Conservation (phyloP, 2,329 filamentous ascomycete genomes). For the Ceratocystiopsis brevicomis region DNA sequence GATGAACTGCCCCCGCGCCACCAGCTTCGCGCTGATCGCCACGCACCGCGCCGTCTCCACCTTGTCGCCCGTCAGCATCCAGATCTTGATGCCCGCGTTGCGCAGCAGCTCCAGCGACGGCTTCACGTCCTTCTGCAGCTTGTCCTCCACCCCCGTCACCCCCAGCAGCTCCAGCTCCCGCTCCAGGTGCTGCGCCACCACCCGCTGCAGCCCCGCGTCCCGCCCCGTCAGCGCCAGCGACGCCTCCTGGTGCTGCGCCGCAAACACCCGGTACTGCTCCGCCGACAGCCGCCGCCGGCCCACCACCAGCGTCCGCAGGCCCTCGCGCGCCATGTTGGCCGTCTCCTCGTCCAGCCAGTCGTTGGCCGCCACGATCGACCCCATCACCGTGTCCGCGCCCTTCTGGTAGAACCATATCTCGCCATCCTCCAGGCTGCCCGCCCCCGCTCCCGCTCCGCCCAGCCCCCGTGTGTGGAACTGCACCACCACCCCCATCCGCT, state of each 20-base stretch:
- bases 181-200: conserved; percentile 69
- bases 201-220: conserved; percentile 62
- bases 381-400: conserved; percentile 95
- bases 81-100: conserved; percentile 96
- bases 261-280: conserved; percentile 68
- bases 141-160: conserved; percentile 96
- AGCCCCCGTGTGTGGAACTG: conserved; percentile 52
- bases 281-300: conserved; percentile 72
- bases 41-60: conserved; percentile 95
- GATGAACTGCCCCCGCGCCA: conserved; percentile 85
- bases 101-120: conserved; percentile 83
- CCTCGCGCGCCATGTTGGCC: conserved; percentile 97
- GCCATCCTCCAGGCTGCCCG: conserved; percentile 28
- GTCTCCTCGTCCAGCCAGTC: conserved; percentile 99
- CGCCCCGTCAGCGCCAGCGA: conserved; percentile 62
- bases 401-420: conserved; percentile 99
- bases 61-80: conserved; percentile 99
- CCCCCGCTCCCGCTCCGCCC: conserved; percentile 18
- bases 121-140: conserved; percentile 88
- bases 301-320: conserved; percentile 79
- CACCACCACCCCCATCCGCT: conserved; percentile 94
- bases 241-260: conserved; percentile 54
- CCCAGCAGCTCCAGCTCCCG: conserved; percentile 77
- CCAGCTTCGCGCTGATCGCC: conserved; percentile 83
- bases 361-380: conserved; percentile 81